Evolutionary conservation across 2,329 filamentous ascomycete species (phyloP), one percentile per base, ranked within the genome.

Genomic region (Trichoderma breve): DNA sequence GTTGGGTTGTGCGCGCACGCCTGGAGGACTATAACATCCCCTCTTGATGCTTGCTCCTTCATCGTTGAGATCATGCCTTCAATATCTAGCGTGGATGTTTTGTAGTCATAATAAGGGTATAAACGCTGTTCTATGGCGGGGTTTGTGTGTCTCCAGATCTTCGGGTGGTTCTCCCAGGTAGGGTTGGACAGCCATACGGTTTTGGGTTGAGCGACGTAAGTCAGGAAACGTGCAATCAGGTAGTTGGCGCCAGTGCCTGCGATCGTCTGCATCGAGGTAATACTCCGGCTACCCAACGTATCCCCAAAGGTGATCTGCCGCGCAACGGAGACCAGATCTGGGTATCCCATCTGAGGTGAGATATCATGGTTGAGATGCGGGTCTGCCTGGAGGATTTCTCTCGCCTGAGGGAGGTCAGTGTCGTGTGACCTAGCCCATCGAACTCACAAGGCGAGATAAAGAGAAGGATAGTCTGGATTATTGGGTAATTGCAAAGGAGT

Each of bases 81-180:
- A 57, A 83, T 79, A 73, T 82, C 75, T 4, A 83, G 57, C 1
- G 73, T 71, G 6, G 68, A 71, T 1, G 73, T 77, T 2, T 64
- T 21, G 1, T 73, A 57, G 58, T 80, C 30, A 71, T 78, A 83
- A 72, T 83, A 81, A 3, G 79, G 77, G 53, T 81, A 83, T 3
- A 70, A 64, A 15, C 53, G 65, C 21, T 71, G 73, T 15, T 73
- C 68, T 9, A 82, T 73, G 3, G 53, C 39, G 0, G 76, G 70
- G 2, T 68, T 77, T 2, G 73, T 75, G 3, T 75, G 69, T 15
- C 76, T 72, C 77, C 79, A 83, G 47, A 82, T 78, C 15, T 66
- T 43, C 4, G 30, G 18, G 21, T 66, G 80, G 71, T 81, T 97
- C 86, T 86, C 95, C 74, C 74, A 76, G 4, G 72, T 71, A 24